A percentile compares a stretch with the other conserved stretches of the same genome.
These are phyloP conservation scores for Phaeoacremonium minimum DNA, from an alignment of 2,329 filamentous ascomycete genomes.

Conservation along the genomic window DNA sequence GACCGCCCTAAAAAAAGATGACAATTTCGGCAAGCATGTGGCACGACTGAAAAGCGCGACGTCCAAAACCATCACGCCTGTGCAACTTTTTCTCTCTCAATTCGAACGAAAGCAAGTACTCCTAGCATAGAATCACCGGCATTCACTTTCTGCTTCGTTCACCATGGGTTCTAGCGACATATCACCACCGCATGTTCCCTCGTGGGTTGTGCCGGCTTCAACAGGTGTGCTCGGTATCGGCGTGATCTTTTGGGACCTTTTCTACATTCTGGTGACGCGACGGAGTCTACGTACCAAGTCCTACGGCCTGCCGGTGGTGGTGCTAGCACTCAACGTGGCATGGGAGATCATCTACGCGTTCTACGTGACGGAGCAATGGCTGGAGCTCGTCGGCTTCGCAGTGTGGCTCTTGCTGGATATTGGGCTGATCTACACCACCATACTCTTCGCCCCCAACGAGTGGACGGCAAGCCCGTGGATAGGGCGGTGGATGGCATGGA, in stretches of 20 bases:
- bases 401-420: conserved; percentile 46
- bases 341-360: conserved; percentile 48
- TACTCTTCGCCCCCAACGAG: conserved; percentile 37
- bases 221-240: conserved; percentile 28
- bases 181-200: conserved; percentile 22
- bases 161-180: conserved; percentile 34
- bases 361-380: conserved; percentile 35
- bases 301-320: conserved; percentile 44
- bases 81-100: too few species aligned
- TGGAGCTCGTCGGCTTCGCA: conserved; percentile 38
- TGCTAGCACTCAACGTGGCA: conserved; percentile 43
- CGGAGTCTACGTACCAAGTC: conserved; percentile 39
- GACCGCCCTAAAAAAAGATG: too few species aligned
- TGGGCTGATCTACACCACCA: conserved; percentile 37
- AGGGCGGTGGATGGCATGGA: conserved; percentile 30
- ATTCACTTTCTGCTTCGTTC: too few species aligned
- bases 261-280: conserved; percentile 42
- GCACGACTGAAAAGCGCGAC: too few species aligned
- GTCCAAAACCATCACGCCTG: too few species aligned
- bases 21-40: too few species aligned
- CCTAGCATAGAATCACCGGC: too few species aligned
- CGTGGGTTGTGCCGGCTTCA: conserved; percentile 31
- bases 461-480: conserved; percentile 36
- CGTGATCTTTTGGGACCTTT: conserved; percentile 32
- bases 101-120: too few species aligned